Evolutionary conservation across 352 stramenopile species (phyloP).

Genomic region (Pythium apleroticum): DNA sequence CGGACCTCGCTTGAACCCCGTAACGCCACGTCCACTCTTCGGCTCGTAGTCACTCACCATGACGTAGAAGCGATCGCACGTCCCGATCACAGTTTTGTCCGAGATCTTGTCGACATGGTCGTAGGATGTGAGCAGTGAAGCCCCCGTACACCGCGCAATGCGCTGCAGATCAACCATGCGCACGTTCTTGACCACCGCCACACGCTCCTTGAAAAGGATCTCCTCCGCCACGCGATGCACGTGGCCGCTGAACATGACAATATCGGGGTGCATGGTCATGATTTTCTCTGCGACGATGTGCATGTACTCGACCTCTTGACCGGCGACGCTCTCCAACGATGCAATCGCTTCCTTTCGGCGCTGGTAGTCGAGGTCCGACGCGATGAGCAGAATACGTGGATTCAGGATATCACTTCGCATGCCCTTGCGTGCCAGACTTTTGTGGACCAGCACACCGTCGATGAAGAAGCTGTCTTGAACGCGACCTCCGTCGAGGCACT

Average conservation of each 20-base stretch:
- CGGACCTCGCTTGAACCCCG: conserved; percentile 36
- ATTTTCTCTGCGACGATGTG: conserved; percentile 89
- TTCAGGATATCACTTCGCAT: conserved; percentile 83
- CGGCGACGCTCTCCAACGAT: conserved; percentile 78
- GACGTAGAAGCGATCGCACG: conserved; percentile 82
- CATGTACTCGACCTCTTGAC: conserved; percentile 90
- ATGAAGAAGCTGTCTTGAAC: conserved; percentile 88
- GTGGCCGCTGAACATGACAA: conserved; percentile 84
- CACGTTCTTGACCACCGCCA: conserved; percentile 88
- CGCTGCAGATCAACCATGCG: conserved; percentile 75
- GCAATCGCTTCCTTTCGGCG: conserved; percentile 82
- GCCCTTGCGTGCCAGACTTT: conserved; percentile 76
- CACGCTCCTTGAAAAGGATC: conserved; percentile 66
- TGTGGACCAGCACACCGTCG: conserved; percentile 86
- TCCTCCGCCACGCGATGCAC: conserved; percentile 86
- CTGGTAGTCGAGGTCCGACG: conserved; percentile 82
- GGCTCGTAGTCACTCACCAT: conserved; percentile 79
- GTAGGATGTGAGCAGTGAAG: conserved; percentile 79
- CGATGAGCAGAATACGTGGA: conserved; percentile 81
- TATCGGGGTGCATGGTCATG: conserved; percentile 79
- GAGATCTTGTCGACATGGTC: conserved; percentile 90
- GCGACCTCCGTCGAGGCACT: conserved; percentile 72
- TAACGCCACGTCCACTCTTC: conserved; percentile 58
- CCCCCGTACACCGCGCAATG: conserved; percentile 73
- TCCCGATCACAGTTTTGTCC: conserved; percentile 69